Evolutionary conservation across 208 protist species (phyloP).

Genomic region (Leishmania tropica): DNA sequence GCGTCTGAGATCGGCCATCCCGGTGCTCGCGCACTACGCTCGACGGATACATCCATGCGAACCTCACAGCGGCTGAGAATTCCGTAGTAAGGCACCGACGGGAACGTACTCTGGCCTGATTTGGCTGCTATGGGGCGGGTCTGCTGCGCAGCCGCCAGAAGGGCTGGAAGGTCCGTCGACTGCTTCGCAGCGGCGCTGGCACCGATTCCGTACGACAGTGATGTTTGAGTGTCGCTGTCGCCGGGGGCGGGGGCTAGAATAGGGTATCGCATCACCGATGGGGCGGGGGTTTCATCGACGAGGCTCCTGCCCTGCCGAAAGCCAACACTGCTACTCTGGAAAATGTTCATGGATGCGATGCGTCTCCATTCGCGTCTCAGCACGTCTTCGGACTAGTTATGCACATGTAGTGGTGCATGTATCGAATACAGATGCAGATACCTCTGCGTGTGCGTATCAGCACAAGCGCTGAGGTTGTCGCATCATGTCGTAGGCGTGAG

Average conservation of each 20-base stretch:
- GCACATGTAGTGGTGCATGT: neutral
- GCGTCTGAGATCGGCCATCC: neutral
- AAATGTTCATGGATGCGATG: slow-evolving; percentile 20
- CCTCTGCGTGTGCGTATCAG: neutral
- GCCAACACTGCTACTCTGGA: slow-evolving; percentile 4
- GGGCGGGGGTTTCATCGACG: neutral
- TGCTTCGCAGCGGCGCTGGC: neutral
- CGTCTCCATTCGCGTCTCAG: neutral
- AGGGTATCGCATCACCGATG: neutral
- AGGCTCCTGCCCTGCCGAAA: slow-evolving; percentile 26
- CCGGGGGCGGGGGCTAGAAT: neutral
- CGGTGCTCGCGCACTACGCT: neutral
- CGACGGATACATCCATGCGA: slow-evolving; percentile 30
- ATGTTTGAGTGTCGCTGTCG: neutral
- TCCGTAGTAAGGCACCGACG: slow-evolving; percentile 60
- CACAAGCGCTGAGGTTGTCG: neutral
- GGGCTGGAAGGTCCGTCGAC: neutral
- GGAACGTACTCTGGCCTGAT: slow-evolving; percentile 23
- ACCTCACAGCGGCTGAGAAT: slow-evolving; percentile 43
- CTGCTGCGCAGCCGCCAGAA: slow-evolving; percentile 9
- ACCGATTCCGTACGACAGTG: neutral
- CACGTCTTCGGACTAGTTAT: neutral
- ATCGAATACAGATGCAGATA: too few relatives aligned
- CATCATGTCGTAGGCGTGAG: neutral
- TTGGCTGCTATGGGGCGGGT: neutral